These are phyloP conservation scores for Apiotrichum mycotoxinovorans DNA, from an alignment of 1,284 basidiomycete genomes.

Conservation along the genomic window DNA sequence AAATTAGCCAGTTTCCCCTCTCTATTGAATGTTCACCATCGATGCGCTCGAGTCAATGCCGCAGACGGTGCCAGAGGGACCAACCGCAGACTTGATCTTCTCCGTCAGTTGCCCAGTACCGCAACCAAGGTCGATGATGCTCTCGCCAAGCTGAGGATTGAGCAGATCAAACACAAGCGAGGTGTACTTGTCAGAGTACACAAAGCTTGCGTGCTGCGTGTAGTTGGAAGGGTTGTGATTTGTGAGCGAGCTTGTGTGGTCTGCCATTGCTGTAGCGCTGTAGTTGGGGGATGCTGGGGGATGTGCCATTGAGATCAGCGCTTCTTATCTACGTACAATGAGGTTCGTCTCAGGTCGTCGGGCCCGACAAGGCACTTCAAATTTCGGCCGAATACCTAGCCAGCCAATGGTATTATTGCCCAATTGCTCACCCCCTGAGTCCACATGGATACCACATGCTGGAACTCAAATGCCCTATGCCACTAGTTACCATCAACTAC, in stretches of 20 bases:
- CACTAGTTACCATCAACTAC: too few relatives aligned
- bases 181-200: slow-evolving; percentile 67
- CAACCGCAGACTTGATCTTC: slow-evolving; percentile 58
- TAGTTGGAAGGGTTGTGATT: slow-evolving; percentile 45
- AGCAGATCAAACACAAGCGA: slow-evolving; percentile 63
- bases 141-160: slow-evolving; percentile 60
- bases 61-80: slow-evolving; percentile 58
- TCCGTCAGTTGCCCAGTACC: slow-evolving; percentile 73
- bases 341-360: too few relatives aligned
- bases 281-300: too few relatives aligned
- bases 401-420: too few relatives aligned
- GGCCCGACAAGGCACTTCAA: too few relatives aligned
- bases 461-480: too few relatives aligned
- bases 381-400: too few relatives aligned
- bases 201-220: slow-evolving; percentile 56
- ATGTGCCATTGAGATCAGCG: too few relatives aligned
- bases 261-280: not conserved
- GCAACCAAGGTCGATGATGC: slow-evolving; percentile 74
- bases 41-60: slow-evolving; percentile 67
- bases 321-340: too few relatives aligned
- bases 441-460: too few relatives aligned
- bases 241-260: not conserved
- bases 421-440: too few relatives aligned
- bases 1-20: too few relatives aligned
- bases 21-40: slow-evolving; percentile 58